Base-by-base conservation (phyloP, 1,284 basidiomycete species). In the Cutaneotrichosporon sp. region DNA sequence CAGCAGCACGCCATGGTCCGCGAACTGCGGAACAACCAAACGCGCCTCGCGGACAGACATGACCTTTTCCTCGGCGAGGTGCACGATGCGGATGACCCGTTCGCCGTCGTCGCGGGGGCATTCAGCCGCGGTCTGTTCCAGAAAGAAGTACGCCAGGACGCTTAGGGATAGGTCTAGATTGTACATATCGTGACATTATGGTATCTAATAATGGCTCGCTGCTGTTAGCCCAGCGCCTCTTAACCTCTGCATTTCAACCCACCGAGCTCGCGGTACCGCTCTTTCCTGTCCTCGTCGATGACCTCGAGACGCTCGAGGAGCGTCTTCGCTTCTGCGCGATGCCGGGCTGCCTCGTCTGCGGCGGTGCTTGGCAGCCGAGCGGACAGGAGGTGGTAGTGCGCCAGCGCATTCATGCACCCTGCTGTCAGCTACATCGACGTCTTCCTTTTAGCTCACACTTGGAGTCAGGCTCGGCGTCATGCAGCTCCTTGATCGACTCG, bases 331-430 rank as follows among this genome's bases (percentile, higher is more conserved):
- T 74, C 67, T 7, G 42, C 37, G 10, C 53, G 54, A n/a, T 65
- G 44, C 24, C 35, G 24, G 0, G 27, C 29, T 0, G 37, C 46
- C 1, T 49, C 43, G 1, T 41, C 38, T 26, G 65, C 64, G 0
- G 49, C 19, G 4, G 60, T 54, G 2, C 42, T 22, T 2, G 52
- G 31, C n/a, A 60, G 22, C 3, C 52, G 38, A 2, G 69, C 45
- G 0, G 68, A 58, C 5, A 72, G 57, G 1, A 67, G 49, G 19
- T 61, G 85, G 73, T 92, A 92, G 63, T 88, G 82, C 1, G 90
- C 84, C n/a, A 94, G 79, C 0, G 88, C 88, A 62, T 93, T 90
- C 79, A 96, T 84, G 67, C 89, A 92, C 91, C 90, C 90, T 94
- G 62, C 26, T 16, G 50, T 46, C 32, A 52, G 53, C 45, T 47